A percentile compares a stretch with the other conserved stretches of the same genome.
Conservation (phyloP, 2,329 filamentous ascomycete genomes). For the Hypoxylon rubiginosum region DNA sequence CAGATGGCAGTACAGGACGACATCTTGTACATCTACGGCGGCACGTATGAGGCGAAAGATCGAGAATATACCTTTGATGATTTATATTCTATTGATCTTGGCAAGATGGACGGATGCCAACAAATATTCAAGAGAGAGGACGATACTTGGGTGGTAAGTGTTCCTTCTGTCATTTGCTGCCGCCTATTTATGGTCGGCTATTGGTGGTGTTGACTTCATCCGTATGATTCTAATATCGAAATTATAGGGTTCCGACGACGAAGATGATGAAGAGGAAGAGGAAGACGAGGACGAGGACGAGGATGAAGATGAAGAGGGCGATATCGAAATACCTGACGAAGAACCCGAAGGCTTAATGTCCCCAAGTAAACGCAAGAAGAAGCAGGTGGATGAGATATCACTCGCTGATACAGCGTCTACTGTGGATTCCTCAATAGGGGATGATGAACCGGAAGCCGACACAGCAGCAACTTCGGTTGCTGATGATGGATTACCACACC, state of each 20-base stretch:
- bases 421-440: conserved; percentile 49
- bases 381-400: conserved; percentile 59
- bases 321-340: conserved; percentile 67
- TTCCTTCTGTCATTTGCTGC: conserved; percentile 35
- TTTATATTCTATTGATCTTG: conserved; percentile 92
- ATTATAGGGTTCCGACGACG: conserved; percentile 66
- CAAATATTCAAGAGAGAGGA: conserved; percentile 89
- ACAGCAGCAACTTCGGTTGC: conserved; percentile 63
- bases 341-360: conserved; percentile 61
- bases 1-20: conserved; percentile 93
- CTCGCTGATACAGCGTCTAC: conserved; percentile 56
- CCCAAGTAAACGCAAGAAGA: conserved; percentile 70
- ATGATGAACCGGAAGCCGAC: conserved; percentile 63
- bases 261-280: conserved; percentile 64
- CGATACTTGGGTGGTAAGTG: conserved; percentile 82
- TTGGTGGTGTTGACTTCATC: conserved; percentile 1
- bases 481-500: conserved; percentile 82
- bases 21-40: conserved; percentile 92
- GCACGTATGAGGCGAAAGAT: conserved; percentile 95
- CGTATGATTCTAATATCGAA: conserved; percentile 25
- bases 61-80: conserved; percentile 97
- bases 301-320: no score
- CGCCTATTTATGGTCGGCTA: conserved; percentile 56
- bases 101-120: conserved; percentile 92
- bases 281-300: conserved; percentile 66